phyloP scores from a whole-genome alignment of 805 yeast species.

The Nakazawaea molendinolei region DNA sequence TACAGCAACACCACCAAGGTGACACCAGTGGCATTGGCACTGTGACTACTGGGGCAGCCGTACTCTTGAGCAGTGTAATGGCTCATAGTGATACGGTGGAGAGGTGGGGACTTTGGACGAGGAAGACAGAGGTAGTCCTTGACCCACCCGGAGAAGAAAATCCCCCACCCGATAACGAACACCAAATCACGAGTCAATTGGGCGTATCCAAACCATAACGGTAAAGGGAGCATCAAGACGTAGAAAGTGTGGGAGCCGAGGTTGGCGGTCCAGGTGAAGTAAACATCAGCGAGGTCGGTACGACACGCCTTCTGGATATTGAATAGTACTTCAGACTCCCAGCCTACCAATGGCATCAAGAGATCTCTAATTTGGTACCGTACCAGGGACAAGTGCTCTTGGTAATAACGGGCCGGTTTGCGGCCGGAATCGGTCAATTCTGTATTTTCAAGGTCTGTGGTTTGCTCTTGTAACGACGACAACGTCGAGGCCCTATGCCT shows the following conservation, averaged over 20 bases:
- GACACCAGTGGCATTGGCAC: slow-evolving; percentile 91
- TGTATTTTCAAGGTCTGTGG: slow-evolving; percentile 9
- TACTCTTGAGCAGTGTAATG: slow-evolving; percentile 89
- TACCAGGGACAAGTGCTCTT: slow-evolving; percentile 43
- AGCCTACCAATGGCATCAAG: slow-evolving; percentile 49
- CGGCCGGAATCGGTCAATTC: slow-evolving; percentile 51
- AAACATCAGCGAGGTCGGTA: slow-evolving; percentile 50
- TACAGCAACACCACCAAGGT: slow-evolving; percentile 39
- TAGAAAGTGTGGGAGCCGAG: slow-evolving; percentile 93
- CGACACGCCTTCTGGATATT: slow-evolving; percentile 48
- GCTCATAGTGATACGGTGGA: slow-evolving; percentile 82
- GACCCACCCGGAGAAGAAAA: slow-evolving; percentile 62
- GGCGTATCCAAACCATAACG: slow-evolving; percentile 72
- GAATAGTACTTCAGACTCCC: slow-evolving; percentile 58
- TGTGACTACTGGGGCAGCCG: slow-evolving; percentile 91
- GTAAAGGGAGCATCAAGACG: slow-evolving; percentile 79
- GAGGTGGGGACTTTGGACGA: slow-evolving; percentile 87
- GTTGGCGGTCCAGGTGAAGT: slow-evolving; percentile 83
- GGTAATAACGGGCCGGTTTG: slow-evolving; percentile 60
- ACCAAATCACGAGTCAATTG: slow-evolving; percentile 53
- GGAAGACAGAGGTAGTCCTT: slow-evolving; percentile 90
- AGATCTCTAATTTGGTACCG: slow-evolving; percentile 48
- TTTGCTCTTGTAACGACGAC: slow-evolving; percentile 1
- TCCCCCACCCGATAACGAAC: slow-evolving; percentile 59
- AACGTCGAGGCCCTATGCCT: slow-evolving; percentile 7